phyloP scores from a whole-genome alignment of 176 grass and related monocot genomes.

The Musa troglodytarum region DNA sequence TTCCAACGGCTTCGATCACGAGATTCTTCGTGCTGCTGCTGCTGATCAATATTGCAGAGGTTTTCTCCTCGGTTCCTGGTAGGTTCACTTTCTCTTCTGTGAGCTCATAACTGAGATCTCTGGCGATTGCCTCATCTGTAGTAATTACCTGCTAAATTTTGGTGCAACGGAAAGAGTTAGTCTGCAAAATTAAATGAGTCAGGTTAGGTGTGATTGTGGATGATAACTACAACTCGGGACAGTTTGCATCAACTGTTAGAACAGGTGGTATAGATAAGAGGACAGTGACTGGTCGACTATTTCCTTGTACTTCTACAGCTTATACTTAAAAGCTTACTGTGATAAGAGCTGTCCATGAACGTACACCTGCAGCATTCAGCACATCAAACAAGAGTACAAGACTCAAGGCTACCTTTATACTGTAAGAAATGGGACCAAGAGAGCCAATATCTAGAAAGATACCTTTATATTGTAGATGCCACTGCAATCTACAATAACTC shows the following conservation, averaged over 20 bases:
- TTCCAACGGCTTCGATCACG: not conserved
- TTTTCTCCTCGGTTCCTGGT: not conserved
- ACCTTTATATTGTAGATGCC: not conserved
- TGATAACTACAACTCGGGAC: not conserved
- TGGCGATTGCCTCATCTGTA: not conserved
- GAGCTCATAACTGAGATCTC: not conserved
- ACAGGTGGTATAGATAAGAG: not conserved
- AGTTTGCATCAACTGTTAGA: no score
- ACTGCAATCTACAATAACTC: not conserved
- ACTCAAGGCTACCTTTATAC: no score
- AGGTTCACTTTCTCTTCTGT: conserved; percentile 8
- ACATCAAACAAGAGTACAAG: not conserved
- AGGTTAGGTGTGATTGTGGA: no score
- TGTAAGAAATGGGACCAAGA: not conserved
- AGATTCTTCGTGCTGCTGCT: no score
- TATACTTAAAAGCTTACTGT: not conserved
- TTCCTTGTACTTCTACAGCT: not conserved
- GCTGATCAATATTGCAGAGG: not conserved
- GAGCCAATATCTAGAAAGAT: not conserved
- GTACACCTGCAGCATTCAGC: not conserved
- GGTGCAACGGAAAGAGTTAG: not conserved
- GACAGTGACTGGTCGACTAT: not conserved
- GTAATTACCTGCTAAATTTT: not conserved
- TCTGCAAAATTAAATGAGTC: not conserved
- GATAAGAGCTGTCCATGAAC: not conserved